Base-by-base conservation (phyloP, 345 rosid genomes). In the Rhodamnia rubescens region DNA sequence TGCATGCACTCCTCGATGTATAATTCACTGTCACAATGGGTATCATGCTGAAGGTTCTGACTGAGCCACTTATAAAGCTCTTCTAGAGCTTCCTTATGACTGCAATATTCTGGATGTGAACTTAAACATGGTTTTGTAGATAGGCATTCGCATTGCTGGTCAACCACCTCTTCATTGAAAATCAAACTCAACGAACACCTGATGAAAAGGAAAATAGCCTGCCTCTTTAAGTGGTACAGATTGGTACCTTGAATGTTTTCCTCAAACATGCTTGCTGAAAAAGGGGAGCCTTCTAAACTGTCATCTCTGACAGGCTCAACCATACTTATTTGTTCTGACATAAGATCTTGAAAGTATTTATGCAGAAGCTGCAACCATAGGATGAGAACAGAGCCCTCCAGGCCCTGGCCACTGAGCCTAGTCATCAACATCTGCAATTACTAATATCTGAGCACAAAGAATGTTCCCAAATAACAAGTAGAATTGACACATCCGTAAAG, bases 281-380 rank as follows among this genome's bases (percentile, higher is more conserved):
- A 95, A n/a, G 98, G 98, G 51, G 96, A 95, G 69, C 92, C 95
- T 84, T 95, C 98, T 86, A 95, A 89, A 90, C 87, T 90, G 82
- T 90, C 90, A 88, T 89, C 91, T 61, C 86, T 86, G 84, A 85
- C 53, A 81, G 88, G 74, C 49, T 83, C 86, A 6, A 74, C 20
- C 84, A 85, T 82, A 59, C 83, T 83, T 74, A 93, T 87, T 84
- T 90, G 86, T 74, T 87, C 90, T 64, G 85, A 86, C 85, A 95
- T 88, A 85, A 91, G 86, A 36, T 92, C 96, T 84, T 92, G 89
- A 90, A 91, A 95, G 89, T 92, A 91, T 53, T 75, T 84, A 82
- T 91, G 93, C 86, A 97, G 89, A 92, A 91, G 93, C 87, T 93
- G 93, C 95, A 95, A 88, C 98, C 98, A 95, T 74, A 93, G 91